Evolutionary conservation across 805 yeast species (phyloP), one percentile per base, ranked within the genome.

Genomic region (Jamesozyma spencerorum): DNA sequence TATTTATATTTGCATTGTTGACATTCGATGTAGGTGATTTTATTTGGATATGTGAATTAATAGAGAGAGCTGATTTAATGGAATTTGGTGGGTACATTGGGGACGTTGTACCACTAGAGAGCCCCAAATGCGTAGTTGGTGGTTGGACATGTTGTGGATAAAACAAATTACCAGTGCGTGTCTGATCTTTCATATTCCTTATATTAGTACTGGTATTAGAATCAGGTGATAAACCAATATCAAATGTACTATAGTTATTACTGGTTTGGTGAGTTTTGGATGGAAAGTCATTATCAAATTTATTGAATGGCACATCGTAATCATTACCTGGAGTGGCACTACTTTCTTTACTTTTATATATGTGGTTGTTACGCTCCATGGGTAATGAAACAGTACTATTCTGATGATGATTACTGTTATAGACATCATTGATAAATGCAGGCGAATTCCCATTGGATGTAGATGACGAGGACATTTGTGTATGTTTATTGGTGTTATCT

Each of bases 251-350:
- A 34, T 48, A 54, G 22, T 47, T 37, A 11, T 13, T 13, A 15
- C n/a, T 48, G 2, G 58, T 53, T 14, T 54, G 41, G n/a, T n/a
- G 10, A 22, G 6, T 22, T 20, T 46, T 46, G 2, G 58, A 44
- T n/a, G 52, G 37, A 33, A 54, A 50, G 17, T 53, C 56, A 15
- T 43, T 40, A 29, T 38, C 44, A 12, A 30, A 18, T 26, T 31
- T 38, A 18, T 30, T 40, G 26, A 31, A 19, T 26, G 26, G 31
- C 13, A 5, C 22, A 14, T 26, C 31, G 8, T 13, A 34, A 17
- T 24, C 17, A n/a, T n/a, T 12, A 11, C 27, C 15, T 15, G 31
- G 6, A 12, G 13, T 18, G 13, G 12, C 15, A 13, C 11, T 36
- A 17, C 12, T 13, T 4, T 36, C 38, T 13, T 29, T 20, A n/a